A percentile compares a stretch with the other conserved stretches of the same genome.
phyloP scores from a whole-genome alignment of 306 rosid genomes.

The Pyrus betulifolia region DNA sequence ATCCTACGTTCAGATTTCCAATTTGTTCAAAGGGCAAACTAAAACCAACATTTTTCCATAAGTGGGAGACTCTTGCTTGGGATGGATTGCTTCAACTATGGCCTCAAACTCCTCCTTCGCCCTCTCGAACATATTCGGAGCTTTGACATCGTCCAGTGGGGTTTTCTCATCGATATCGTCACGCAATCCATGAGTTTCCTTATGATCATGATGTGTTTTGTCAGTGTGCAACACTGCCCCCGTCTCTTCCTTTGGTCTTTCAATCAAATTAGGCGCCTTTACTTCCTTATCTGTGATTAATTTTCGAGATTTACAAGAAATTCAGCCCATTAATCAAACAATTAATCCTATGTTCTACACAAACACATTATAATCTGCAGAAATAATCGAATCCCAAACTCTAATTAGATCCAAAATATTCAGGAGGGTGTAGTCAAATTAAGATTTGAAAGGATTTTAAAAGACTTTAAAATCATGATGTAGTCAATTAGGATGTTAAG shows the following conservation, averaged over 20 bases:
- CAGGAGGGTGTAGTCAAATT: too few species aligned
- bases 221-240: constrained; percentile 9
- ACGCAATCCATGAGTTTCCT: constrained; percentile 44
- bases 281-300: constrained; percentile 20
- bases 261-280: constrained; percentile 16
- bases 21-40: background rate
- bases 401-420: background rate
- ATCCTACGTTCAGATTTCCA: background rate
- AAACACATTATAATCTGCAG: background rate
- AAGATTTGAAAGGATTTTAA: too few species aligned
- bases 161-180: constrained; percentile 28
- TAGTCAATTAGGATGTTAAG: too few species aligned
- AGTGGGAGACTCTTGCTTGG: constrained; percentile 30
- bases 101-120: constrained; percentile 67
- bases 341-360: background rate
- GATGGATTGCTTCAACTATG: constrained; percentile 40
- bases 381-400: background rate
- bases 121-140: constrained; percentile 63
- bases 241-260: constrained; percentile 19
- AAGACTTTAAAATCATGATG: too few species aligned
- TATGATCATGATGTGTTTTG: constrained; percentile 10
- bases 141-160: constrained; percentile 40
- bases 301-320: background rate
- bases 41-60: constrained; percentile 22
- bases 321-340: background rate